Evolutionary conservation across 1,139 yeast species (phyloP), one percentile per base, ranked within the genome.

Genomic region (Chernovozyma sophiae-reginae): DNA sequence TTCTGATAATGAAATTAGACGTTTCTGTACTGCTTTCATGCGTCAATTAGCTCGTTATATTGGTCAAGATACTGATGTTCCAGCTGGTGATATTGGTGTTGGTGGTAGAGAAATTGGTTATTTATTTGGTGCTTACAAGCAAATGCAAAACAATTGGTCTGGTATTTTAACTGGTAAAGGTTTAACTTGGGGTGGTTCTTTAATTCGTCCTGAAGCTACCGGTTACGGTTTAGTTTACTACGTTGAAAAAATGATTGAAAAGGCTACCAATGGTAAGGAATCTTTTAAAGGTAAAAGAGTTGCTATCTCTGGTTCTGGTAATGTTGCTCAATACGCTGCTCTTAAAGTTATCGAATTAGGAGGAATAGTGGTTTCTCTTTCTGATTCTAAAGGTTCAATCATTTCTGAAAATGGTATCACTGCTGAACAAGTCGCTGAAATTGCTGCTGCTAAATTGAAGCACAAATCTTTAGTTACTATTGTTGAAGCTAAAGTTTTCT

Each of bases 111-210:
- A 87, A 73, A 76, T 86, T 49, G 95, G 97, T 55, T 90, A 68
- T 85, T 71, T 92, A 61, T 92, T 87, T 57, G 98, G 98, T 73
- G 96, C 96, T 52, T 92, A 86, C 87, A 87, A 89, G 78, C 76
- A 78, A 60, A 77, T 79, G 81, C 84, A 77, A 70, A 90, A 92
- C 81, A 77, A 83, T 62, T 92, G 90, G 84, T 92, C 92, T 62
- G 97, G 97, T 79, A 92, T 90, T 40, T 77, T 92, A 56, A 92
- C 98, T 60, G 97, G 98, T 72, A 92, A 92, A 76, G 97, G 97
- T 58, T 77, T 89, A 60, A 72, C 82, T 63, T 92, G 97, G 96
- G 98, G 98, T 78, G 98, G 97, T 61, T 90, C 97, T 55, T 78
- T 90, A 64, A 89, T 92, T 70, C 86, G 98, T 72, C 96, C 97